Percentiles rank a stretch among this genome's conserved stretches.
Conservation (phyloP, 2,329 filamentous ascomycete species). For the Sphaerulina musiva region DNA sequence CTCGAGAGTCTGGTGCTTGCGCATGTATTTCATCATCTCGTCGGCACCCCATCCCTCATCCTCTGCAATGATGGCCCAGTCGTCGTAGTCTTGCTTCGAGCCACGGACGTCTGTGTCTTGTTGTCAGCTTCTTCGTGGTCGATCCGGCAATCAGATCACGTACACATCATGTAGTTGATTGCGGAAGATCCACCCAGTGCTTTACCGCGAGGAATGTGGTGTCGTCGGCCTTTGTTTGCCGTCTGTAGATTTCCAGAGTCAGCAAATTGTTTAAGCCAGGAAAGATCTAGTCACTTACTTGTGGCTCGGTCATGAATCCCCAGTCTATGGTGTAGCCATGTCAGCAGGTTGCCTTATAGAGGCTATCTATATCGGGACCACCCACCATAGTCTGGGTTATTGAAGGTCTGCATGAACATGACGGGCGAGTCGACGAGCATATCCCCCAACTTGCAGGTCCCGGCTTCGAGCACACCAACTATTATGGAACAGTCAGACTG, state of each 20-base stretch:
- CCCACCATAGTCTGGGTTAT: constrained; percentile 21
- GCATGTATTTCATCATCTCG: constrained; percentile 42
- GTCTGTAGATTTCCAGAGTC: constrained; percentile 1
- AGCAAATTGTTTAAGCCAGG: background rate
- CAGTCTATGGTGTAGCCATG: constrained; percentile 6
- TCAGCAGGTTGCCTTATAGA: no score
- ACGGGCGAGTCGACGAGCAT: constrained; percentile 24
- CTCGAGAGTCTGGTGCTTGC: constrained; percentile 36
- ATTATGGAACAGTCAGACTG: background rate
- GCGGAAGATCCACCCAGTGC: constrained; percentile 37
- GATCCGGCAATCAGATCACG: background rate
- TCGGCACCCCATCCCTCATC: constrained; percentile 45
- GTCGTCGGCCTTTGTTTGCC: constrained; percentile 19
- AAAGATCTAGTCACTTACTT: constrained; percentile 5
- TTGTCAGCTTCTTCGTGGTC: background rate
- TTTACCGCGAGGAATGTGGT: constrained; percentile 32
- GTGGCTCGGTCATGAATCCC: constrained; percentile 22
- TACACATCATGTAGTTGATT: constrained; percentile 34
- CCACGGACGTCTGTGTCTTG: constrained; percentile 37
- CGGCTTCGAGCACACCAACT: constrained; percentile 31
- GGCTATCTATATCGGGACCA: no score
- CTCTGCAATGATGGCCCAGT: constrained; percentile 40
- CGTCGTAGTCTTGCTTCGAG: constrained; percentile 41
- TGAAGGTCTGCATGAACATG: constrained; percentile 25
- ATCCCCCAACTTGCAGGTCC: constrained; percentile 24